Conservation (phyloP, 2,329 filamentous ascomycete species). For the Microdochium paspali region DNA sequence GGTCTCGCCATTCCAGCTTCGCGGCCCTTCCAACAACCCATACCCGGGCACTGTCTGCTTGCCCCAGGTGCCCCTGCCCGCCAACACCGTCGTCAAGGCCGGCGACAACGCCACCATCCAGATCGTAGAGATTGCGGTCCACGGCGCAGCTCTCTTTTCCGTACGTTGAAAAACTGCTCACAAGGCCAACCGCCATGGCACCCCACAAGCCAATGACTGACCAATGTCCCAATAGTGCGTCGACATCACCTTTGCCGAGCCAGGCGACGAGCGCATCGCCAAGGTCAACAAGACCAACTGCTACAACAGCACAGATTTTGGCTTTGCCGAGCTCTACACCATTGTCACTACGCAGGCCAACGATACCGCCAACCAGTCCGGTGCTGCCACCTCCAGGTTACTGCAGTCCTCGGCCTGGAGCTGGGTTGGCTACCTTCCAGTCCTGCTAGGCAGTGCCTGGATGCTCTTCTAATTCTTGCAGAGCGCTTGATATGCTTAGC, state of each 20-base stretch:
- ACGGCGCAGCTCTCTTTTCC: conserved; percentile 75
- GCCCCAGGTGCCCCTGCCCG: conserved; percentile 78
- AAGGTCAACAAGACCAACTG: conserved; percentile 77
- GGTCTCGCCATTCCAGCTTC: conserved; percentile 70
- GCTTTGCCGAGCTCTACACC: conserved; percentile 70
- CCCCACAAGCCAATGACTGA: background rate
- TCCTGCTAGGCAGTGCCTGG: conserved; percentile 28
- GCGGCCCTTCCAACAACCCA: conserved; percentile 71
- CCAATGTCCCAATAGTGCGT: background rate
- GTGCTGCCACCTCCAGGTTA: conserved; percentile 15
- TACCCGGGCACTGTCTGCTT: conserved; percentile 86
- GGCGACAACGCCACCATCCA: conserved; percentile 93
- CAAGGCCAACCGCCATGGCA: background rate
- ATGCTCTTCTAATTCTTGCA: conserved; percentile 21
- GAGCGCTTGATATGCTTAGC: background rate
- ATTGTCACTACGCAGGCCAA: conserved; percentile 39
- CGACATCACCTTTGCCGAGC: conserved; percentile 42
- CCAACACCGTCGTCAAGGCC: conserved; percentile 56
- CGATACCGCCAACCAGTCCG: conserved; percentile 21
- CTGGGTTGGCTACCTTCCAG: conserved; percentile 29
- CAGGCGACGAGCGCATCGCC: conserved; percentile 54
- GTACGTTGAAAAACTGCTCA: conserved; percentile 52
- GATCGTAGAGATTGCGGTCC: conserved; percentile 71
- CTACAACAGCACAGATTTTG: conserved; percentile 74
- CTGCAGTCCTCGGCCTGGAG: conserved; percentile 15